Conservation (phyloP, 108 stramenopile species). For the Stephanodiscus triporus region DNA sequence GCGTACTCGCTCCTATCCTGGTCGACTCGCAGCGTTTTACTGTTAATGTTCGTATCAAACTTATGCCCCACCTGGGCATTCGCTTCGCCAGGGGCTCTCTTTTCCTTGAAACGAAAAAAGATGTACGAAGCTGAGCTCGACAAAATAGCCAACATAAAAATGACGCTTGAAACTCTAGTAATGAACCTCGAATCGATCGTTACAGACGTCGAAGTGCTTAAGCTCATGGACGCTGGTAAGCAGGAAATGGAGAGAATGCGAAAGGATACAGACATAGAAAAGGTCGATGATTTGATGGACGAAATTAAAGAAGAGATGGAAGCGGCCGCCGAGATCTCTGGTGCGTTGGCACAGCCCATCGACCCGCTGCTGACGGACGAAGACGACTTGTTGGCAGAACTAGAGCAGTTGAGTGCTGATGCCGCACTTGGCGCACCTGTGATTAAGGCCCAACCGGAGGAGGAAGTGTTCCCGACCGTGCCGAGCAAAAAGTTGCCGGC, state of each 20-base stretch:
- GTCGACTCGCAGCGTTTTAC: neutral
- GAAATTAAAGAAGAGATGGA: slow-evolving; percentile 95
- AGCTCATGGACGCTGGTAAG: slow-evolving; percentile 90
- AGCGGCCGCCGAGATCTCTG: slow-evolving; percentile 83
- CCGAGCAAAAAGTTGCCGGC: slow-evolving; percentile 69
- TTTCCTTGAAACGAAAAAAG: slow-evolving; percentile 97
- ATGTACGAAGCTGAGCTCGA: slow-evolving; percentile 95
- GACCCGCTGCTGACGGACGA: slow-evolving; percentile 85
- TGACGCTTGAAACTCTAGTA: slow-evolving; percentile 93
- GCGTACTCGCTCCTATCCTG: too few species aligned
- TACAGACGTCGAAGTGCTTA: slow-evolving; percentile 93
- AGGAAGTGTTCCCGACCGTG: slow-evolving; percentile 61
- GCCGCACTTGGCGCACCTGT: slow-evolving; percentile 80
- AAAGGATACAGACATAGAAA: slow-evolving; percentile 89
- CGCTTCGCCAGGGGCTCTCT: slow-evolving; percentile 80
- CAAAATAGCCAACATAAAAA: slow-evolving; percentile 95
- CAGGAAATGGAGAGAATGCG: slow-evolving; percentile 89
- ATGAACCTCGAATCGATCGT: slow-evolving; percentile 95
- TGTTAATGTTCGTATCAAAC: neutral
- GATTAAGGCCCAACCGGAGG: slow-evolving; percentile 20
- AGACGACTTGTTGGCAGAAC: slow-evolving; percentile 91
- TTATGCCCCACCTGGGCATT: neutral
- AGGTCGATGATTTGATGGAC: slow-evolving; percentile 96
- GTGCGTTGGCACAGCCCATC: slow-evolving; percentile 87
- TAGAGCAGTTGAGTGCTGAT: slow-evolving; percentile 84